Conservation (phyloP, 202 grass and related monocot species). For the Thinopyrum obtusiflorum region DNA sequence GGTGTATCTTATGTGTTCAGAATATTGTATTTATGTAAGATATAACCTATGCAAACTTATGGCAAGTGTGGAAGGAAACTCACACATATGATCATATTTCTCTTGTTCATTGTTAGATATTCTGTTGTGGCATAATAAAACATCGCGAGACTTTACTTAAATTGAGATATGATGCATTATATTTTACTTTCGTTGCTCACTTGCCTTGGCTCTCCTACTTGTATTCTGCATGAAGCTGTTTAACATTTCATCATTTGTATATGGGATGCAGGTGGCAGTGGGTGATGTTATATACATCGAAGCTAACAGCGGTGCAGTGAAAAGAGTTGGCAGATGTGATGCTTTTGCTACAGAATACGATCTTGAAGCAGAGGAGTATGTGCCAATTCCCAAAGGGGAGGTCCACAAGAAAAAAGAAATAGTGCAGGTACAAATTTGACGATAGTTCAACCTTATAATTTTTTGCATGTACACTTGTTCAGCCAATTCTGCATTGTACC, state of each 20-base stretch:
- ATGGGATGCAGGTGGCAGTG: slow-evolving; percentile 60
- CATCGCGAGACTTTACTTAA: background rate
- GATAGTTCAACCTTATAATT: background rate
- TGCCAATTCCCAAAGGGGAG: slow-evolving; percentile 96
- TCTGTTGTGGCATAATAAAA: slow-evolving; percentile 1
- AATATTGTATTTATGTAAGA: background rate
- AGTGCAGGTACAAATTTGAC: slow-evolving; percentile 61
- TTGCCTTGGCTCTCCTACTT: slow-evolving; percentile 6
- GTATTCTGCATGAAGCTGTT: slow-evolving; percentile 15
- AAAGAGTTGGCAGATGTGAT: slow-evolving; percentile 99
- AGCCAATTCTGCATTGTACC: background rate
- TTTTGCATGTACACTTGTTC: background rate
- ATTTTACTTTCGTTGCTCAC: slow-evolving; percentile 7
- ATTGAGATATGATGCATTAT: background rate
- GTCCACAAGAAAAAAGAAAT: slow-evolving; percentile 97
- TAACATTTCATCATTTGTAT: slow-evolving; percentile 31
- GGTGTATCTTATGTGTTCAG: slow-evolving; percentile 10
- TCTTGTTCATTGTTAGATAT: background rate
- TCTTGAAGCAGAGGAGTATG: slow-evolving; percentile 97
- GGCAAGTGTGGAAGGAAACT: background rate
- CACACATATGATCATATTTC: background rate
- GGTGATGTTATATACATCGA: slow-evolving; percentile 99
- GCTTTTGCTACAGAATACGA: slow-evolving; percentile 96
- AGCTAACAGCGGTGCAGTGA: slow-evolving; percentile 95
- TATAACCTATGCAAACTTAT: background rate